Conservation (phyloP, 108 stramenopile genomes). For the Chaetoceros tenuissimus region DNA sequence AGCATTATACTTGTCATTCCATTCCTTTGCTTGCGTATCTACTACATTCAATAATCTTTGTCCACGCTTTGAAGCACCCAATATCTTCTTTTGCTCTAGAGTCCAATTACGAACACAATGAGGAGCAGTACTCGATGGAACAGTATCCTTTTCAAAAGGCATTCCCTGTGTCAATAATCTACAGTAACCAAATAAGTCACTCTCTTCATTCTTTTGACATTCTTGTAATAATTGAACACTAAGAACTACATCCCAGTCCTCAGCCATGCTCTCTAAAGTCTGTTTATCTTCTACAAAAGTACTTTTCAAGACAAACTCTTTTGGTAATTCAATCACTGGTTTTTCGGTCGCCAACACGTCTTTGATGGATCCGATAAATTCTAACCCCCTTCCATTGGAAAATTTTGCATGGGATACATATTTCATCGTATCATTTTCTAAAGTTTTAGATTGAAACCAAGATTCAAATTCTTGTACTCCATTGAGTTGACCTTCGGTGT, state of each 20-base stretch:
- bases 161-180: conserved; percentile 21
- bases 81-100: conserved; percentile 26
- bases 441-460: conserved; percentile 36
- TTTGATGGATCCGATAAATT: conserved; percentile 18
- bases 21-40: conserved; percentile 34
- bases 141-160: conserved; percentile 6
- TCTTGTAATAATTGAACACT: conserved; percentile 52
- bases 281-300: conserved; percentile 18
- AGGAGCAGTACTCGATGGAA: conserved; percentile 56
- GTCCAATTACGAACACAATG: conserved; percentile 71
- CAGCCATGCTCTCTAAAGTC: not conserved
- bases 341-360: not conserved
- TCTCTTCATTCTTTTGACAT: conserved; percentile 37
- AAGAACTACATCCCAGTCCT: conserved; percentile 54
- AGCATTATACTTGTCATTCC: conserved; percentile 48
- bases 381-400: conserved; percentile 38
- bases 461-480: conserved; percentile 46
- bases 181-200: conserved; percentile 41
- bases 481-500: conserved; percentile 14
- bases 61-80: conserved; percentile 28
- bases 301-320: conserved; percentile 33
- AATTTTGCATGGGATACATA: conserved; percentile 36
- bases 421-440: conserved; percentile 8
- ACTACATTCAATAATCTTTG: conserved; percentile 34
- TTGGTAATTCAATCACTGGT: conserved; percentile 12